Conservation (phyloP, 2,329 filamentous ascomycete genomes). For the Fusarium pseudonygamai region DNA sequence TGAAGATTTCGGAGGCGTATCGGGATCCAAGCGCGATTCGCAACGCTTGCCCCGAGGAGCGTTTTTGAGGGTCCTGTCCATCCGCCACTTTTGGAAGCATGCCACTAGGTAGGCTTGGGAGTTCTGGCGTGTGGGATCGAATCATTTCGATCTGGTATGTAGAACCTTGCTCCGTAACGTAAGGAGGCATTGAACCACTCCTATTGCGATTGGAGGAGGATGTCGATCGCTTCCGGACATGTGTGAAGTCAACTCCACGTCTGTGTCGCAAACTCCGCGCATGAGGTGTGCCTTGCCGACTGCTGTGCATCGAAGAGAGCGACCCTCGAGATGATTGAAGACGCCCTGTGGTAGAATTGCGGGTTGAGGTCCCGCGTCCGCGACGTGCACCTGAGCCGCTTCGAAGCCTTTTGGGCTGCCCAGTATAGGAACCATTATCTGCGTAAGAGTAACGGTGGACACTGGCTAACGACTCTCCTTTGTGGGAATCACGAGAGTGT, state of each 20-base stretch:
- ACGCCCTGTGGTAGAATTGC: conserved; percentile 43
- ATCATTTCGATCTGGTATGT: conserved; percentile 33
- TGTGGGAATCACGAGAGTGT: conserved; percentile 55
- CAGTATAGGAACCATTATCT: conserved; percentile 35
- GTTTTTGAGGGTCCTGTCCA: conserved; percentile 11
- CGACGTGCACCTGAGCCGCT: conserved; percentile 50
- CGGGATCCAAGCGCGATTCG: conserved; percentile 24
- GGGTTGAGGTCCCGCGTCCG: conserved; percentile 43
- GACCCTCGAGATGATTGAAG: conserved; percentile 53
- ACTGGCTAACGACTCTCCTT: conserved; percentile 72
- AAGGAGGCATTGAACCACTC: conserved; percentile 28
- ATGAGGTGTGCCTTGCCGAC: conserved; percentile 54
- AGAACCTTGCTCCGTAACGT: conserved; percentile 33
- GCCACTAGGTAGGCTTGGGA: conserved; percentile 39
- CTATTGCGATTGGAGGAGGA: conserved; percentile 43
- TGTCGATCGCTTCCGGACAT: conserved; percentile 53
- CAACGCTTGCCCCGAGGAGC: conserved; percentile 9
- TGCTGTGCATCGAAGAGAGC: conserved; percentile 61
- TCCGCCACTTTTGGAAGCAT: conserved; percentile 40
- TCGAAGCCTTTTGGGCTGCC: conserved; percentile 47
- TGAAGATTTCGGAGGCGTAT: conserved; percentile 54
- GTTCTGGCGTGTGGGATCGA: conserved; percentile 45
- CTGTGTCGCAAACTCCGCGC: conserved; percentile 57
- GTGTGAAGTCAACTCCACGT: conserved; percentile 65
- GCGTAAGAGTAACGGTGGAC: conserved; percentile 66